A percentile compares a stretch with the other conserved stretches of the same genome.
Evolutionary conservation across 805 yeast genomes (phyloP).

Genomic region (Diddensiella santjacobensis): DNA sequence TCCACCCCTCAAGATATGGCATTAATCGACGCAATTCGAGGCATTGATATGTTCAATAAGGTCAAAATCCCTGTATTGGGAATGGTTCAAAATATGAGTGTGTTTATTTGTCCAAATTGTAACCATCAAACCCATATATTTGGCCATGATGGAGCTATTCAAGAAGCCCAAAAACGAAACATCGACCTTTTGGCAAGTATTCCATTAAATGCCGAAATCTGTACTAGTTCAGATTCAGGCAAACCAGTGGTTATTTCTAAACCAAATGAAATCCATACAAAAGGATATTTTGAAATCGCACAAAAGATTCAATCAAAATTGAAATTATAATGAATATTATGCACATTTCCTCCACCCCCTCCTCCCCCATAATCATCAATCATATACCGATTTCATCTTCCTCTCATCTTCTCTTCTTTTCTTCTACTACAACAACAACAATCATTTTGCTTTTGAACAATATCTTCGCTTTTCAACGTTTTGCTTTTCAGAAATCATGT

Average conservation of each 20-base stretch:
- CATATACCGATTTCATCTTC: no score
- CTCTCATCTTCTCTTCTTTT: no score
- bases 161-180: slow-evolving; percentile 43
- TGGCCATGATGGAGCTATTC: slow-evolving; percentile 60
- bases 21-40: slow-evolving; percentile 71
- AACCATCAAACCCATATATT: slow-evolving; percentile 68
- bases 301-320: slow-evolving; percentile 30
- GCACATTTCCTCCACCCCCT: no score
- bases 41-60: slow-evolving; percentile 71
- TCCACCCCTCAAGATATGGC: slow-evolving; percentile 88
- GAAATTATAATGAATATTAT: slow-evolving; percentile 8
- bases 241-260: slow-evolving; percentile 53
- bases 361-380: no score
- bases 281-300: slow-evolving; percentile 51
- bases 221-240: slow-evolving; percentile 60
- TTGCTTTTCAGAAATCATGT: no score
- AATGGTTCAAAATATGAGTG: slow-evolving; percentile 79
- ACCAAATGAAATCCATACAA: slow-evolving; percentile 36
- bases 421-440: no score
- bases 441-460: no score
- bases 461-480: no score
- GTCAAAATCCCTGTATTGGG: slow-evolving; percentile 72
- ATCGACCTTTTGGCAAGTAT: slow-evolving; percentile 59
- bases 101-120: slow-evolving; percentile 72
- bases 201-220: slow-evolving; percentile 61